Base-by-base conservation (phyloP, 2,329 filamentous ascomycete species). In the Chrysoporthe austroafricana region DNA sequence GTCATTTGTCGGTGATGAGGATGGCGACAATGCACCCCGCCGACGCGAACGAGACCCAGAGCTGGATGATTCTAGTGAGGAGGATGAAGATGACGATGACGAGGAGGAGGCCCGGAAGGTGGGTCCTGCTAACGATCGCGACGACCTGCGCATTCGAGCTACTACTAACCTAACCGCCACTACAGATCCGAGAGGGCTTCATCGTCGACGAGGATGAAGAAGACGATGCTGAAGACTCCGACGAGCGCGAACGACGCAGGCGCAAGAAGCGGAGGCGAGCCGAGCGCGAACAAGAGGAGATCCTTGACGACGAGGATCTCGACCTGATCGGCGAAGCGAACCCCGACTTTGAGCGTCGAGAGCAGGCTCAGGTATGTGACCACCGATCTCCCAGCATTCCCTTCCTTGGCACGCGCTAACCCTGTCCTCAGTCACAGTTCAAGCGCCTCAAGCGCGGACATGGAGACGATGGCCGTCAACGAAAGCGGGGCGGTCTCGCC, bases 371-470 rank as follows among this genome's bases (percentile, higher is more conserved):
- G 62, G 68, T 70, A 57, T 21, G 66, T 32, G 57, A 44, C 56
- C 21, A 39, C 13, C 43, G 26, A 48, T 2, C 44, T 8, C 14
- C 18, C 32, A 16, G 36, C 21, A 50, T 39, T 32, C 39, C 26
- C 32, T 18, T 50, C 14, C 26, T 21, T 48, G 13, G 8, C 65
- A 56, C 60, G 43, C 43, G 54, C 54, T 70, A 8, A 70, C 42
- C 32, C 4, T n/a, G 39, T 61, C 14, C 44, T 44, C 71, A 97
- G 90, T 90, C 91, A 73, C 96, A 97, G 77, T 97, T 96, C 84
- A 99, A 99, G 81, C 92, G 96, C 52, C 88, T 99, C 66, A 99
- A 98, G 84, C 92, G 93, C 72, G 95, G 96, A 65, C 93, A 95
- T 72, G 87, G 91, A 69, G 90, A 91, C 71, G 90, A 93, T 70